A percentile compares a stretch with the other conserved stretches of the same genome.
phyloP scores from a whole-genome alignment of 2,329 filamentous ascomycete genomes.

The Xylogone sp. region DNA sequence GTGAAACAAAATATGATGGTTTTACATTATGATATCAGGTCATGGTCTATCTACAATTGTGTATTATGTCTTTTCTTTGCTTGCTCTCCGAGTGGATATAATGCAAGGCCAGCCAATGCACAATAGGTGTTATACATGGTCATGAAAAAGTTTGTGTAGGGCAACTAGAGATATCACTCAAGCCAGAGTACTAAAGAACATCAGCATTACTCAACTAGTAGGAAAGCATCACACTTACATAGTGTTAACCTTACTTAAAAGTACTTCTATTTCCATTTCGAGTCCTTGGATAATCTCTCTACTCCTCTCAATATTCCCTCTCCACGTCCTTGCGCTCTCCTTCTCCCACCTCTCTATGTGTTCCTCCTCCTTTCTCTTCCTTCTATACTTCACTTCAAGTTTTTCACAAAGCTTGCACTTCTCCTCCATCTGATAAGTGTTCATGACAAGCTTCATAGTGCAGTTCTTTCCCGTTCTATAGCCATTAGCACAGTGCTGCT shows the following conservation, averaged over 20 bases:
- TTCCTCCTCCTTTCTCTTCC: not conserved
- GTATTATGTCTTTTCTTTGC: not conserved
- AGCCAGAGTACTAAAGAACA: not conserved
- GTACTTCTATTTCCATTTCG: not conserved
- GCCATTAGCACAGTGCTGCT: not conserved
- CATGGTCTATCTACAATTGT: not conserved
- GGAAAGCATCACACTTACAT: not conserved
- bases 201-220: not conserved
- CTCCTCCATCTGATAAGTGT: not conserved
- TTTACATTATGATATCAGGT: not conserved
- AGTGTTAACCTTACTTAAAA: not conserved
- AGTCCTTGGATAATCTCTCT: not conserved
- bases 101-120: not conserved
- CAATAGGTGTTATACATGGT: no score
- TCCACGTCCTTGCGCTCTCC: not conserved
- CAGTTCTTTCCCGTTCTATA: not conserved
- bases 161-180: not conserved
- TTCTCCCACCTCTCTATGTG: not conserved
- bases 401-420: not conserved
- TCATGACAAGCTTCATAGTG: not conserved
- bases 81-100: not conserved
- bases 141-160: not conserved
- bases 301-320: not conserved
- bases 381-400: not conserved
- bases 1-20: conserved; percentile 8